These are phyloP conservation scores for Pseudogymnoascus sp. DNA, from an alignment of 2,329 filamentous ascomycete species.

Conservation along the genomic window DNA sequence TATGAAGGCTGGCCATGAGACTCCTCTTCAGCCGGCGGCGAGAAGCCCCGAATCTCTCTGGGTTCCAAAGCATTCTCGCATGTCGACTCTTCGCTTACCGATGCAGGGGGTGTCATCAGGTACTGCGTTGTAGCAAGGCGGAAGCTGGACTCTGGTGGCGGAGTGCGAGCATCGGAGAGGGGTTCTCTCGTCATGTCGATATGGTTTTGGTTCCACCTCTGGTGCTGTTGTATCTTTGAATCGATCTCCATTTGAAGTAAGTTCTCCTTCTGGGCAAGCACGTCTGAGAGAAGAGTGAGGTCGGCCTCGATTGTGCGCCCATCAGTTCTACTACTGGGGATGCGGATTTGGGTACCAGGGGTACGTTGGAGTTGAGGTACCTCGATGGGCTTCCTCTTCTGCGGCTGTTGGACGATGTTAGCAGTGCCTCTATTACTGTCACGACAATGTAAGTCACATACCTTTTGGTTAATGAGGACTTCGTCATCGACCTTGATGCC, in stretches of 20 bases:
- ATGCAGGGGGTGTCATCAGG: slow-evolving; percentile 55
- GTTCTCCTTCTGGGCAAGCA: slow-evolving; percentile 72
- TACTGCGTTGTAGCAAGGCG: slow-evolving; percentile 65
- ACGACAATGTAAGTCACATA: slow-evolving; percentile 37
- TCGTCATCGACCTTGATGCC: slow-evolving; percentile 90
- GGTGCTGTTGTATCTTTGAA: slow-evolving; percentile 77
- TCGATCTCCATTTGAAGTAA: slow-evolving; percentile 76
- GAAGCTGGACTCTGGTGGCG: slow-evolving; percentile 54
- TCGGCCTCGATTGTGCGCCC: slow-evolving; percentile 69
- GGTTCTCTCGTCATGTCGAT: slow-evolving; percentile 82
- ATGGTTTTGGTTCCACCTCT: slow-evolving; percentile 84
- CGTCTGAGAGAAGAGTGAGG: slow-evolving; percentile 66
- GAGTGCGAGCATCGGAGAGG: slow-evolving; percentile 67
- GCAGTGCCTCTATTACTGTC: slow-evolving; percentile 28
- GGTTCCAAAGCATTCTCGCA: slow-evolving; percentile 26
- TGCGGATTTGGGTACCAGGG: slow-evolving; percentile 56
- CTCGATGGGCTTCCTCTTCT: slow-evolving; percentile 62
- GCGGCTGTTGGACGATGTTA: slow-evolving; percentile 40
- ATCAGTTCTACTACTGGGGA: slow-evolving; percentile 57
- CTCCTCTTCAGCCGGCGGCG: slow-evolving; percentile 25
- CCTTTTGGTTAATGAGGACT: slow-evolving; percentile 89
- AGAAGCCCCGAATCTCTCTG: slow-evolving; percentile 19
- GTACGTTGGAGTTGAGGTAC: slow-evolving; percentile 48
- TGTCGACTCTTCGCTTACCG: slow-evolving; percentile 28
- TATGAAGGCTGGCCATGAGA: slow-evolving; percentile 50